Evolutionary conservation across 2,329 filamentous ascomycete genomes (phyloP).

Genomic region (Aspergillus uvarum): DNA sequence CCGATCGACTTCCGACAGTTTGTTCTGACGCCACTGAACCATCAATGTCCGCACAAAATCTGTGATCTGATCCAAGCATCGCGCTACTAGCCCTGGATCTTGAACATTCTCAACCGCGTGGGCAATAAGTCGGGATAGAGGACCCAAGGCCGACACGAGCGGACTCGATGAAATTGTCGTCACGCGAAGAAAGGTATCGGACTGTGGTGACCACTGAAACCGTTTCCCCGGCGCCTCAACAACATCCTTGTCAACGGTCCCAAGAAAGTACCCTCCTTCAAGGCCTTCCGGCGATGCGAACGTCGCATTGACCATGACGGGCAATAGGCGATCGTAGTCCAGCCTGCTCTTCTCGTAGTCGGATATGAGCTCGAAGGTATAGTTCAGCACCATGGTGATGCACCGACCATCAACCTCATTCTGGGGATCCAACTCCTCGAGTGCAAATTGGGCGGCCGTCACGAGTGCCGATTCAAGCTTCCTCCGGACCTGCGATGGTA

Average conservation of each 20-base stretch:
- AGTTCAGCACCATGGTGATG: slow-evolving; percentile 71
- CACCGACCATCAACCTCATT: slow-evolving; percentile 52
- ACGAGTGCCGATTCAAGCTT: slow-evolving; percentile 73
- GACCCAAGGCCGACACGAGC: slow-evolving; percentile 60
- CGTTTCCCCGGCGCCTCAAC: slow-evolving; percentile 53
- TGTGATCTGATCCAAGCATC: slow-evolving; percentile 60
- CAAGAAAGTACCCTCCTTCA: slow-evolving; percentile 72
- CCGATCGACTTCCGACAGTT: slow-evolving; percentile 69
- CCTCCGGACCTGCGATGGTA: slow-evolving; percentile 63
- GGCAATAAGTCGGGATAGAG: slow-evolving; percentile 62
- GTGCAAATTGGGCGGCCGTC: slow-evolving; percentile 71
- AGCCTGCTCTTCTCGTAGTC: slow-evolving; percentile 59
- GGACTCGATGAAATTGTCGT: slow-evolving; percentile 58
- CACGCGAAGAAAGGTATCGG: slow-evolving; percentile 58
- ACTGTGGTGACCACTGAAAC: slow-evolving; percentile 65
- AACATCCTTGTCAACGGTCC: slow-evolving; percentile 67
- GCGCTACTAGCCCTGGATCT: slow-evolving; percentile 45
- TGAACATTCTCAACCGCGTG: slow-evolving; percentile 60
- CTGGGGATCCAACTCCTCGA: slow-evolving; percentile 56
- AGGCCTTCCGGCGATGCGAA: slow-evolving; percentile 72
- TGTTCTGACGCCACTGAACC: slow-evolving; percentile 71
- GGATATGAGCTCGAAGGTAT: slow-evolving; percentile 71
- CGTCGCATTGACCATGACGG: slow-evolving; percentile 66
- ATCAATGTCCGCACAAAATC: slow-evolving; percentile 66
- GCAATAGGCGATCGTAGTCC: slow-evolving; percentile 69